Conservation (phyloP, 345 rosid genomes). For the Corchorus olitorius region DNA sequence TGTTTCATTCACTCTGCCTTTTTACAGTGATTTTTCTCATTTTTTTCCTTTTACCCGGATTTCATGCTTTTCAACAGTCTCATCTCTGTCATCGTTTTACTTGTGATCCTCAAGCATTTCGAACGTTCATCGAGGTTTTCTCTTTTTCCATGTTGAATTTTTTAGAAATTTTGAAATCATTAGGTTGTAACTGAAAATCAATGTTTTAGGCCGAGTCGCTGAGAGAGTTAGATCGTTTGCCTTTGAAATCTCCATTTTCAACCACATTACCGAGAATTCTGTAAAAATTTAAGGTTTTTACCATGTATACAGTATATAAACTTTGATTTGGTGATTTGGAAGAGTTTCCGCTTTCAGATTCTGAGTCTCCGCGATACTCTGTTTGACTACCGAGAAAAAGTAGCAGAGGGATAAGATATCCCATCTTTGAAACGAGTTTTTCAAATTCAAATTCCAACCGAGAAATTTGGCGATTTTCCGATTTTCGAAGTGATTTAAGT, state of each 20-base stretch:
- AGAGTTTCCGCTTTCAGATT: background rate
- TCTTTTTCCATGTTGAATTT: background rate
- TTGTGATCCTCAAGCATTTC: slow-evolving; percentile 7
- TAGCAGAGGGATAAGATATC: background rate
- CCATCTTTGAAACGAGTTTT: background rate
- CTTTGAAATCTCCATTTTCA: background rate
- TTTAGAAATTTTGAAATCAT: background rate
- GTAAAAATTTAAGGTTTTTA: background rate
- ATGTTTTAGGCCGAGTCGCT: background rate
- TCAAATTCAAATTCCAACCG: background rate
- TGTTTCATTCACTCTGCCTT: background rate
- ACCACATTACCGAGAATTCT: background rate
- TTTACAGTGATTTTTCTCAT: background rate
- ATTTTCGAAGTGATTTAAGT: background rate
- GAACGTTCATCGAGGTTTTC: too few relatives aligned
- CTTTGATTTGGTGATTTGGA: background rate
- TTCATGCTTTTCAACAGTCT: background rate
- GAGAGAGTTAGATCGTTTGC: background rate
- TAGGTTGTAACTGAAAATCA: background rate
- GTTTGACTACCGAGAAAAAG: slow-evolving; percentile 6
- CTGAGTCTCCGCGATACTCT: slow-evolving; percentile 2
- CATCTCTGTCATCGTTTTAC: background rate
- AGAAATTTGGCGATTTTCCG: background rate
- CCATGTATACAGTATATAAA: background rate
- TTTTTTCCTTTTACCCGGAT: background rate